A percentile compares a stretch with the other conserved stretches of the same genome.
Evolutionary conservation across 2,329 filamentous ascomycete species (phyloP).

Genomic region (Scedosporium dehoogii): DNA sequence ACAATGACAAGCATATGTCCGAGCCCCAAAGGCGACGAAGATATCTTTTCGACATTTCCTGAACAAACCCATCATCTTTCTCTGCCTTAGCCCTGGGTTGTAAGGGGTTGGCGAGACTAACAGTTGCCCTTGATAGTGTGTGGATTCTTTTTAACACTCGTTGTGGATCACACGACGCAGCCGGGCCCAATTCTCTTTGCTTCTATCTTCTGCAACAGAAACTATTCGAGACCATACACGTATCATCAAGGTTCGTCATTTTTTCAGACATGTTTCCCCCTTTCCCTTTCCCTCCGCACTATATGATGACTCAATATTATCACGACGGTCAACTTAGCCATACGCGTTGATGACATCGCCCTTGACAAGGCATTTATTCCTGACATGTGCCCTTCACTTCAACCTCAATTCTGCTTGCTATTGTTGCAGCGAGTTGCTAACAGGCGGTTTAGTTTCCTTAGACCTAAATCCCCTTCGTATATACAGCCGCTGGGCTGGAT

Average conservation of each 20-base stretch:
- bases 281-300: not conserved
- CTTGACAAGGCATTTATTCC: slow-evolving; percentile 32
- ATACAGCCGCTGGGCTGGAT: not conserved
- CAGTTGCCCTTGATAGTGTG: not conserved
- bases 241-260: not conserved
- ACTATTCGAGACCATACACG: no score
- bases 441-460: not conserved
- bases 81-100: not conserved
- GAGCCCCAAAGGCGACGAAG: slow-evolving; percentile 50
- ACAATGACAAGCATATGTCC: slow-evolving; percentile 97
- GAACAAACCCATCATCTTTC: not conserved
- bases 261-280: not conserved
- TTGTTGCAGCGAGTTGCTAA: not conserved
- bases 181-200: no score
- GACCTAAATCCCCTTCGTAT: not conserved
- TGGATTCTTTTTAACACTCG: not conserved
- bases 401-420: not conserved
- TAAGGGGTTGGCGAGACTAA: not conserved
- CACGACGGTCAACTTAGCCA: slow-evolving; percentile 40
- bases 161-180: no score
- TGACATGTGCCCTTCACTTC: slow-evolving; percentile 12
- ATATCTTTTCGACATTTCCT: slow-evolving; percentile 15
- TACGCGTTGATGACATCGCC: slow-evolving; percentile 35
- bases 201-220: no score
- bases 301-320: slow-evolving; percentile 31